Evolutionary conservation across 768 basidiomycete species (phyloP).

Genomic region (Imleria badia): DNA sequence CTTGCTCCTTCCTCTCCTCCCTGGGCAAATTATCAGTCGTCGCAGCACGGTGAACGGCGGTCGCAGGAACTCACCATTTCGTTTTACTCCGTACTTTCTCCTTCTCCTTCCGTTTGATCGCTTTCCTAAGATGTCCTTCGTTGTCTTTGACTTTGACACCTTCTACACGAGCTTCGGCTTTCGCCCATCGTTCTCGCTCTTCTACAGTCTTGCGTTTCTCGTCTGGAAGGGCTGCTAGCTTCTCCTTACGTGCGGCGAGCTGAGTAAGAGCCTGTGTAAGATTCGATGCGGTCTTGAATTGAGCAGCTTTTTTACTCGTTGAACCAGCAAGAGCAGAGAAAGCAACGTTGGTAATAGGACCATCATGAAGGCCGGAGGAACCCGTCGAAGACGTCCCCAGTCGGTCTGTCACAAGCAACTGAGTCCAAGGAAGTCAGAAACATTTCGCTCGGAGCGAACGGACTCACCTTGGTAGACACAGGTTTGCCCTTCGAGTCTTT

Average conservation of each 20-base stretch:
- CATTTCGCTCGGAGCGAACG: background rate
- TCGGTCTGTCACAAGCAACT: conserved; percentile 67
- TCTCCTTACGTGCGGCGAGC: conserved; percentile 73
- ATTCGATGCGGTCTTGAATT: conserved; percentile 72
- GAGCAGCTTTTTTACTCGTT: conserved; percentile 46
- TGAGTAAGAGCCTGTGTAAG: conserved; percentile 85
- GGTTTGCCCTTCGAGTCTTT: conserved; percentile 44
- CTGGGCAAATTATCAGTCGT: conserved; percentile 39
- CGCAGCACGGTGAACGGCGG: background rate
- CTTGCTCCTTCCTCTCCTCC: conserved; percentile 83
- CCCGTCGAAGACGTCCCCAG: conserved; percentile 22
- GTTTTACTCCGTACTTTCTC: conserved; percentile 82
- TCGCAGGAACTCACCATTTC: conserved; percentile 61
- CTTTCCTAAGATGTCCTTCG: conserved; percentile 83
- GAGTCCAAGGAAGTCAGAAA: conserved; percentile 43
- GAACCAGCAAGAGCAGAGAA: conserved; percentile 65
- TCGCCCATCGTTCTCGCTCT: conserved; percentile 86
- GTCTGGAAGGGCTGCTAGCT: conserved; percentile 72
- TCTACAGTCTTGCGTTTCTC: conserved; percentile 80
- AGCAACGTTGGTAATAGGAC: conserved; percentile 59
- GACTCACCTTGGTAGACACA: conserved; percentile 53
- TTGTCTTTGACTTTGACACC: conserved; percentile 93
- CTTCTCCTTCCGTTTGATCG: conserved; percentile 90
- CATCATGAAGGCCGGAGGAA: conserved; percentile 33
- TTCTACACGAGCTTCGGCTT: conserved; percentile 83